phyloP scores from a whole-genome alignment of 495 filamentous ascomycete species.

The Friedmanniomyces simplex region DNA sequence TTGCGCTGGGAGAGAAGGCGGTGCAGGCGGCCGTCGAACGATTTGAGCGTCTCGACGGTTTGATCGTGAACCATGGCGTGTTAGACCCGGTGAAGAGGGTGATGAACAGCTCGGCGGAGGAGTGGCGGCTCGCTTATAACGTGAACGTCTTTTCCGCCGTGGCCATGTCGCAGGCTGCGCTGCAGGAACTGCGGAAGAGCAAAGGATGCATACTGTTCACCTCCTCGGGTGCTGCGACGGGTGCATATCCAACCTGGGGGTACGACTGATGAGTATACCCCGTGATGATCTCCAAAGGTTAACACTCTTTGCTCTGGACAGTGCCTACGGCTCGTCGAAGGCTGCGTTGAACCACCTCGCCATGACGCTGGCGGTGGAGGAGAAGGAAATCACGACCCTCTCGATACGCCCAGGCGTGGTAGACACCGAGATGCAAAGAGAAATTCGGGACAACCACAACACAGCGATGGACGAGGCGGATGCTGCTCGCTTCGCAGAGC shows the following conservation, averaged over 20 bases:
- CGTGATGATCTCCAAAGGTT: no score
- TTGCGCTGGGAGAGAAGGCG: slow-evolving; percentile 48
- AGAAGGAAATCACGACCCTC: slow-evolving; percentile 62
- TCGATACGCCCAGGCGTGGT: slow-evolving; percentile 73
- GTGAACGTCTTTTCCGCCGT: slow-evolving; percentile 71
- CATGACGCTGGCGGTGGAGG: slow-evolving; percentile 62
- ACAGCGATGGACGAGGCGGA: slow-evolving; percentile 53
- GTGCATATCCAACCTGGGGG: slow-evolving; percentile 66
- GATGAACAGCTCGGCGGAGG: slow-evolving; percentile 48
- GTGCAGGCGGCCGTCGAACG: slow-evolving; percentile 51
- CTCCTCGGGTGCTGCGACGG: slow-evolving; percentile 43
- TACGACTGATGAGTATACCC: no score
- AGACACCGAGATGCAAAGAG: slow-evolving; percentile 88
- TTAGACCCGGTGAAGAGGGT: slow-evolving; percentile 69
- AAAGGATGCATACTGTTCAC: slow-evolving; percentile 30
- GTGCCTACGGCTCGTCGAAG: slow-evolving; percentile 72
- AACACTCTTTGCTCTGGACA: no score
- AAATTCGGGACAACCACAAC: slow-evolving; percentile 61
- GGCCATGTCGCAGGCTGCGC: slow-evolving; percentile 59
- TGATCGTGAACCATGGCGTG: slow-evolving; percentile 82
- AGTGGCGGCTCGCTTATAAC: slow-evolving; percentile 70
- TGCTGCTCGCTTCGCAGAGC: slow-evolving; percentile 55
- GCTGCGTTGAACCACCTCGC: slow-evolving; percentile 80
- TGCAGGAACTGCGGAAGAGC: slow-evolving; percentile 57
- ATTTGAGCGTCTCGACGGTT: slow-evolving; percentile 66